Percentiles rank a stretch among this genome's conserved stretches.
Evolutionary conservation across 2,329 filamentous ascomycete genomes (phyloP).

Genomic region (Lasiodiplodia theobromae): DNA sequence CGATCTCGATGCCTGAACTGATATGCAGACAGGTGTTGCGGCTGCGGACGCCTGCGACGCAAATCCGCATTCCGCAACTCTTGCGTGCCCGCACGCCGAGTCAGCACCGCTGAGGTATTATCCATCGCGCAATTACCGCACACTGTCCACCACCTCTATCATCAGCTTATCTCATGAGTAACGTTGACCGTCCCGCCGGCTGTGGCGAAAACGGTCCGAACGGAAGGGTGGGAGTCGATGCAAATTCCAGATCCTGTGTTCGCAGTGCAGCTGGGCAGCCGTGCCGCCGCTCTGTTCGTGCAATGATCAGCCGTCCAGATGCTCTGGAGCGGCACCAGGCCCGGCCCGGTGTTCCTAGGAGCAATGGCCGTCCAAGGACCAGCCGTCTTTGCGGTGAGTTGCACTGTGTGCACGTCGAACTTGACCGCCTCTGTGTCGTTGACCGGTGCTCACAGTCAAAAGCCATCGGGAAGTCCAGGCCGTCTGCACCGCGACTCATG

Average conservation of each 20-base stretch:
- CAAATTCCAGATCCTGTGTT: constrained; percentile 29
- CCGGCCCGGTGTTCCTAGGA: constrained; percentile 29
- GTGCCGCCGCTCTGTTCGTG: constrained; percentile 28
- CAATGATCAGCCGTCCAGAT: constrained; percentile 30
- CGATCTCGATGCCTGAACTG: not conserved
- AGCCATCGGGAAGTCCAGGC: constrained; percentile 24
- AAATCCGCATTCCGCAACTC: constrained; percentile 5
- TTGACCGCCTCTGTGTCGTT: constrained; percentile 22
- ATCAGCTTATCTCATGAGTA: constrained; percentile 28
- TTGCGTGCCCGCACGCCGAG: constrained; percentile 15
- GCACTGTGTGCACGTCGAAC: constrained; percentile 25
- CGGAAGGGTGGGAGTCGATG: constrained; percentile 23
- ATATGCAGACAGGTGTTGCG: constrained; percentile 7
- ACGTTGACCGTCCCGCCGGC: constrained; percentile 28
- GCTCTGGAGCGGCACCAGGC: constrained; percentile 29
- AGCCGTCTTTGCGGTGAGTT: constrained; percentile 23
- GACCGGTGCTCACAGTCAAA: constrained; percentile 25
- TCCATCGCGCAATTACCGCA: constrained; percentile 20
- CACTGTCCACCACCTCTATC: constrained; percentile 25
- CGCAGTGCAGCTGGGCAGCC: constrained; percentile 24
- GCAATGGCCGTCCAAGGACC: constrained; percentile 24
- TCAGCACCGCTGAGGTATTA: constrained; percentile 26
- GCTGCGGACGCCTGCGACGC: not conserved
- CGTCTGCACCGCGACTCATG: constrained; percentile 24
- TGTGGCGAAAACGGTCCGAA: constrained; percentile 30